A percentile compares a stretch with the other conserved stretches of the same genome.
phyloP scores from a whole-genome alignment of 1,284 basidiomycete species.

The Calocybe gambosa region DNA sequence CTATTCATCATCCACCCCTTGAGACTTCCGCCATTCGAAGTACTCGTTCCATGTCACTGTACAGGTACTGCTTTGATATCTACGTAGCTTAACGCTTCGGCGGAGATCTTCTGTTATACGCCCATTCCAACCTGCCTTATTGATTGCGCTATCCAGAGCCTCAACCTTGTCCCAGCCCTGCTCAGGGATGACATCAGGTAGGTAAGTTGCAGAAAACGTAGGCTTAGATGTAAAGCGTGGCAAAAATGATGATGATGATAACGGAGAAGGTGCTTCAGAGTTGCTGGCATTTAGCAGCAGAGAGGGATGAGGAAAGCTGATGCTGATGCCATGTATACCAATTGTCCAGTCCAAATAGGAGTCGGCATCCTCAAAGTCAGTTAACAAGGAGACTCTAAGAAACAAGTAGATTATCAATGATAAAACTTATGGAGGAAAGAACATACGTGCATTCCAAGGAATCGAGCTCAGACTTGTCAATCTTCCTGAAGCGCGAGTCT shows the following conservation, averaged over 20 bases:
- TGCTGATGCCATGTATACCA: constrained; percentile 89
- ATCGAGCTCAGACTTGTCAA: constrained; percentile 72
- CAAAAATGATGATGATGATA: constrained; percentile 57
- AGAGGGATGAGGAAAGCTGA: constrained; percentile 79
- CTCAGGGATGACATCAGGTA: constrained; percentile 90
- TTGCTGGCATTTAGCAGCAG: constrained; percentile 45
- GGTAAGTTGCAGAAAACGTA: constrained; percentile 82
- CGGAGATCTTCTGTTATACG: constrained; percentile 80
- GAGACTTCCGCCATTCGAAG: constrained; percentile 56
- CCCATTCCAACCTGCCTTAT: constrained; percentile 88
- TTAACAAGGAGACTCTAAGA: constrained; percentile 82
- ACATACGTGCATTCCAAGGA: constrained; percentile 82
- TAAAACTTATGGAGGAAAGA: constrained; percentile 1
- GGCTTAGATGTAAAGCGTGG: constrained; percentile 49
- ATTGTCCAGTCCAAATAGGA: constrained; percentile 91
- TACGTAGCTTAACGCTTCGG: constrained; percentile 67
- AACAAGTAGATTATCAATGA: not conserved
- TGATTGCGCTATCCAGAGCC: constrained; percentile 85
- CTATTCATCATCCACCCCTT: constrained; percentile 20
- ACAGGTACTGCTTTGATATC: constrained; percentile 83
- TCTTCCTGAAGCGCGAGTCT: constrained; percentile 65
- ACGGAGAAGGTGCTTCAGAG: constrained; percentile 58
- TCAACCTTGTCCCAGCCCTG: constrained; percentile 93
- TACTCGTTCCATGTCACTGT: constrained; percentile 75
- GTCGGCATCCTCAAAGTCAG: constrained; percentile 82